Evolutionary conservation across 192 early-diverging fungal species (phyloP), one percentile per base, ranked within the genome.

Genomic region (Gaertneriomyces sp.): DNA sequence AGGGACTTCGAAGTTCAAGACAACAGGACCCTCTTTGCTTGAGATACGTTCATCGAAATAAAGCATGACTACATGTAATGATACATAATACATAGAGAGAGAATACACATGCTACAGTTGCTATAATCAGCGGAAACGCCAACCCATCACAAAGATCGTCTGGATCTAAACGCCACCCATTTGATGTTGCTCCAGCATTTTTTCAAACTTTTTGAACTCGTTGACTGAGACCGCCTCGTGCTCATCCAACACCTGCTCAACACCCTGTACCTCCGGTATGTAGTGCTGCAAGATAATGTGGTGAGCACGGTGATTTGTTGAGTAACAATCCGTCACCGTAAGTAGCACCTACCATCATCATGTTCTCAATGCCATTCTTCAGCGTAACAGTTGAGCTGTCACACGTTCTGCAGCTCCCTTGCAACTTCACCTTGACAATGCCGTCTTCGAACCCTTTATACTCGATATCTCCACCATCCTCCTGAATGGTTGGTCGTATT

Each of bases 311-410:
- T 33, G 25, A 33, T 33, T 33, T 33, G 25, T 33, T 49, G 47
- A 49, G 11, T n/a, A 43, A 43, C 14, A 43, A 33, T 11, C 38
- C 1, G 40, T 44, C 10, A 60, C 14, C 20, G 3, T 38, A 9
- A 53, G 8, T 39, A 54, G 44, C 12, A 39, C 60, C 38, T 61
- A 79, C 77, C 86, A 92, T 94, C 60, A 99, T 78, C 97, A 99
- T 99, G 55, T 94, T 96, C 74, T 99, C 97, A 50, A 99, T 97
- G 0, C 97, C 97, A 68, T 97, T 96, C 83, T 96, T 99, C 33
- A 99, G 80, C 0, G 95, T 99, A 7, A 98, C 86, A 0, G 87
- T 81, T 41, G 90, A 89, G 5, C 86, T 89, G 41, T 93, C 89
- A 66, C 97, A 99, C 10, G 93, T 91, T 54, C 96, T 76, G 75